Evolutionary conservation across 306 rosid species (phyloP), one percentile per base, ranked within the genome.

Genomic region (Medicago lupulina): DNA sequence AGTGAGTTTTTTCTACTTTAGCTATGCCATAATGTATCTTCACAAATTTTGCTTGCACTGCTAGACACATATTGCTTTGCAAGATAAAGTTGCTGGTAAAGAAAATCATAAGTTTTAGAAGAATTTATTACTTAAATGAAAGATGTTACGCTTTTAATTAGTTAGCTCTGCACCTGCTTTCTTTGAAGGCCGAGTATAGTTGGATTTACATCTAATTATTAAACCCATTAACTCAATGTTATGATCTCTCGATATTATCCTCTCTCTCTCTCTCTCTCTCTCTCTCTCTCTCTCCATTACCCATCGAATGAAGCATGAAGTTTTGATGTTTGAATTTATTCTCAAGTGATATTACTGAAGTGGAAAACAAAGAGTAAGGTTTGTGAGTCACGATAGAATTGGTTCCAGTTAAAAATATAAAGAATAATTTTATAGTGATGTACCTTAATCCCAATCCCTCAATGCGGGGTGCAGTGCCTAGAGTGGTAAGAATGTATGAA

Each of bases 1-100:
- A 91, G 98, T 94, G 86, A 88, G 91, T 85, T 83, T 31, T 8
- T 71, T 59, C 69, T 19, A 34, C 40, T 68, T 54, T 63, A 4
- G n/a, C 36, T 58, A 58, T 58, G 15, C 11, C 25, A 12, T 54
- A 18, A 19, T 58, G 25, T 58, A 53, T 53, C 60, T 53, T 53
- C 28, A 53, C 60, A 53, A 53, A 17, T 10, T 53, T 23, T 9
- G 38, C 16, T 23, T 58, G 38, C 38, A 58, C 39, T 11, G 38
- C 25, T 4, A 17, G 59, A 53, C 59, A 53, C 21, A 53, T 53
- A 51, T 53, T 53, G 21, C 25, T 34, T 53, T 53, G 59, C 59
- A 53, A 53, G 59, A 34, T 34, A 34, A 34, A 34, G 38, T 34
- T 34, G 38, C 7, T 34, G 38, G 7, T 53, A 53, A 53, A 53